Base-by-base conservation (phyloP, 495 filamentous ascomycete genomes). In the Podospora pseudoanserina region DNA sequence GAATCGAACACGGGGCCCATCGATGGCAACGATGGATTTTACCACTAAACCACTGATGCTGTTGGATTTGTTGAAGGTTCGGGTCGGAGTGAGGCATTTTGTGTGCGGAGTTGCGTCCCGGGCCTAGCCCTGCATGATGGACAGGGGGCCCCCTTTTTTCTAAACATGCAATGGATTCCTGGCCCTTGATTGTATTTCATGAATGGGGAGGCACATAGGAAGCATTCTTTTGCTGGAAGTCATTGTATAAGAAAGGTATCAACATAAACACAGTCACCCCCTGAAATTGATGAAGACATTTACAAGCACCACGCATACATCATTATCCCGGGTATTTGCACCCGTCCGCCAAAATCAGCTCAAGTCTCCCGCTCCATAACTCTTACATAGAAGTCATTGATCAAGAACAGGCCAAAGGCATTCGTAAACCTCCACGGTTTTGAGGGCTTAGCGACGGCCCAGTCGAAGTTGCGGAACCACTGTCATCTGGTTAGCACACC, bases 1-100 rank as follows among this genome's bases (percentile, higher is more conserved):
- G 79, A 82, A 82, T 82, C 80, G 80, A 82, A 82, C 80, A 77
- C 80, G 80, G 80, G 80, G 80, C 80, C 80, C 80, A 82, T 82
- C 80, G 80, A 82, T 81, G 79, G 79, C 79, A 81, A 81, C 79
- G 79, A 81, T 80, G 79, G 78, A 81, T 82, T 81, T 80, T 81
- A 81, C 79, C 80, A 82, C 80, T 82, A 82, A 81, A 81, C 78
- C 79, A 80, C 79, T 79, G 75, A 77, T 62, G 60, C 60, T 62
- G n/a, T 59, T 27, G 79, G 79, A 80, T 81, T 49, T 13, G 39
- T 18, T 49, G 39, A 49, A 18, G 39, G 2, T 6, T 18, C 0
- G 9, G 7, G 39, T 5, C 9, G 39, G 39, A 49, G 15, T 49
- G 39, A 49, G 39, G 39, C 39, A 49, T 49, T 49, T 49, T 18